Percentiles rank a stretch among this genome's conserved stretches.
Evolutionary conservation across 768 basidiomycete species (phyloP).

Genomic region (Ephemerocybe angulata): DNA sequence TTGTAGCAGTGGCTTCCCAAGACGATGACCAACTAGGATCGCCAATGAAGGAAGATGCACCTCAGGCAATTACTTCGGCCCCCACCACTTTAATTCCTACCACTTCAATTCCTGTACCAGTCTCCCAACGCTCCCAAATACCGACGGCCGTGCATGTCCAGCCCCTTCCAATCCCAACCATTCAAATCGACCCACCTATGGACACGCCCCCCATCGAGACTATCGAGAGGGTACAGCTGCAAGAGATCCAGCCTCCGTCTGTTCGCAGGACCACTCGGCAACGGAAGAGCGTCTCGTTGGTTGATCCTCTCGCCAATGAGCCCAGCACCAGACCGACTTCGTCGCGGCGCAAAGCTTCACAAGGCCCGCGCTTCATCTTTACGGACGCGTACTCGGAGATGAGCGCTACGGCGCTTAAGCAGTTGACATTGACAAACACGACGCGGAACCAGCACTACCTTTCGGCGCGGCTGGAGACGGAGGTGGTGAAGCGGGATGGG

Average conservation of each 20-base stretch:
- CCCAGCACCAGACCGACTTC: constrained; percentile 22
- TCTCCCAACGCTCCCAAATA: neutral
- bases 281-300: constrained; percentile 9
- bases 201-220: constrained; percentile 10
- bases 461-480: constrained; percentile 58
- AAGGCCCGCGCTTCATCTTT: constrained; percentile 26
- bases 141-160: neutral
- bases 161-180: constrained; percentile 1
- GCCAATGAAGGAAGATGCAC: neutral
- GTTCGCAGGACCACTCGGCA: constrained; percentile 12
- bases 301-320: neutral
- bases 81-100: constrained; percentile 4
- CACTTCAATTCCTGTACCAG: neutral
- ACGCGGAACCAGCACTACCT: constrained; percentile 65
- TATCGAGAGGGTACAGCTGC: constrained; percentile 1
- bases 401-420: constrained; percentile 64
- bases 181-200: constrained; percentile 7
- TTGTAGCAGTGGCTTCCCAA: neutral
- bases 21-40: neutral
- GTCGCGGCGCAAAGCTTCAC: constrained; percentile 43
- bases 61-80: too few relatives aligned
- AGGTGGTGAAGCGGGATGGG: constrained; percentile 68
- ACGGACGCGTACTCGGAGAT: constrained; percentile 57
- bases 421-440: constrained; percentile 72
- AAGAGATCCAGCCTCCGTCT: constrained; percentile 2